phyloP scores from a whole-genome alignment of 768 basidiomycete species.

The Termitomyces sp. region DNA sequence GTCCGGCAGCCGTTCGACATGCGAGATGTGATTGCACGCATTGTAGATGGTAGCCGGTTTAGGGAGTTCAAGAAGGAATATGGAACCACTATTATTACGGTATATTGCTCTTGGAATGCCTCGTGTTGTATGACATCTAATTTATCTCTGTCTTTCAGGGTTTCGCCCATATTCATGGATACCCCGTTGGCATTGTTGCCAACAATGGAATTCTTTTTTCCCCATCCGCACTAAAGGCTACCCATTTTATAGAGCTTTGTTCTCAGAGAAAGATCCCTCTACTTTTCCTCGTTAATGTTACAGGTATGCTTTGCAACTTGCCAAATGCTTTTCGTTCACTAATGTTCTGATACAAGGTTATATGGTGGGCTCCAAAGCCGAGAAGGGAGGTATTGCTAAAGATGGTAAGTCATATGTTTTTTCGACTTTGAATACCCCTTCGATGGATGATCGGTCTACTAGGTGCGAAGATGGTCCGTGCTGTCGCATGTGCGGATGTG shows the following conservation, averaged over 20 bases:
- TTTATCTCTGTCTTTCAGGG: conserved; percentile 41
- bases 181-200: conserved; percentile 86
- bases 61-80: conserved; percentile 97
- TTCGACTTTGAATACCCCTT: neutral
- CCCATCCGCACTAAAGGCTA: conserved; percentile 89
- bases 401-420: conserved; percentile 52
- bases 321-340: conserved; percentile 1
- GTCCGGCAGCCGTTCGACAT: conserved; percentile 88
- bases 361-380: conserved; percentile 96
- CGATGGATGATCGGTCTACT: neutral
- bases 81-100: conserved; percentile 86
- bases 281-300: conserved; percentile 94
- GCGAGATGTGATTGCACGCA: conserved; percentile 88
- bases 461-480: conserved; percentile 95
- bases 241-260: conserved; percentile 93
- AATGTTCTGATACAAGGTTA: conserved; percentile 47
- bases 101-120: conserved; percentile 25
- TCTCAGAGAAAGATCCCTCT: conserved; percentile 88
- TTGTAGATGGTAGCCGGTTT: conserved; percentile 90
- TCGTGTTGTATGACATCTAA: neutral
- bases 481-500: conserved; percentile 90
- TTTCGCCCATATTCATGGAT: conserved; percentile 87
- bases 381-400: conserved; percentile 91
- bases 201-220: conserved; percentile 97
- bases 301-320: conserved; percentile 40